Percentiles rank a stretch among this genome's conserved stretches.
These are phyloP conservation scores for Penicillium brevicompactum DNA, from an alignment of 2,329 filamentous ascomycete species.

Conservation along the genomic window DNA sequence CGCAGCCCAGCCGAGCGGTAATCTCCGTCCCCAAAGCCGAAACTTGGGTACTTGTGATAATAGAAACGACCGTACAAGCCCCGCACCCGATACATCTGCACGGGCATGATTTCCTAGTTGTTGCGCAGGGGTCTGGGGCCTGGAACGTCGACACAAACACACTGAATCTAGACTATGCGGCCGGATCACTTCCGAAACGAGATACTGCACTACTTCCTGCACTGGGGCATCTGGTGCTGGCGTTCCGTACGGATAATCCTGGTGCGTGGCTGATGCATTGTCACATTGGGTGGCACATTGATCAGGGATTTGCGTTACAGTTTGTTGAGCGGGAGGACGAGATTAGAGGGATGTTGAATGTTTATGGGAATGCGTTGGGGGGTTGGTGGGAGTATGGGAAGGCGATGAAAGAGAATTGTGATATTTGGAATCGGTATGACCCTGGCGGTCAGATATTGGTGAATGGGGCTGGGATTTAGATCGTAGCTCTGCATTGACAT, in stretches of 20 bases:
- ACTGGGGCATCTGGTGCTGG: slow-evolving; percentile 2
- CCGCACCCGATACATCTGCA: slow-evolving; percentile 14
- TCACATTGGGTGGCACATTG: slow-evolving; percentile 16
- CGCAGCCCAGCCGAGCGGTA: background rate
- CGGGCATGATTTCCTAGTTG: slow-evolving; percentile 9
- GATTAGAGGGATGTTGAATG: background rate
- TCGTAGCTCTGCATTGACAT: background rate
- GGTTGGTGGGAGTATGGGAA: background rate
- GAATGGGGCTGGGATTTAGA: background rate
- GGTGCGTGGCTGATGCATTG: slow-evolving; percentile 17
- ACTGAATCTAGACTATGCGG: background rate
- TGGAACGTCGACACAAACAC: background rate
- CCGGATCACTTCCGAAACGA: slow-evolving; percentile 1
- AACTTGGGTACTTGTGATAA: slow-evolving; percentile 3
- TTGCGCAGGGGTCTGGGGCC: background rate
- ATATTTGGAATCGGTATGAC: background rate
- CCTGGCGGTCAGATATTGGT: background rate
- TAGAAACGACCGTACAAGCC: slow-evolving; percentile 2
- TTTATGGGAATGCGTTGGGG: background rate
- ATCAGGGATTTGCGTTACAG: slow-evolving; percentile 11
- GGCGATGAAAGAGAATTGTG: background rate
- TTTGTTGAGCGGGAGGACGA: slow-evolving; percentile 9
- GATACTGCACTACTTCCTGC: slow-evolving; percentile 6
- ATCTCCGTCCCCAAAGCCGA: background rate
- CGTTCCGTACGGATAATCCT: slow-evolving; percentile 13